A percentile compares a stretch with the other conserved stretches of the same genome.
Conservation (phyloP, 202 grass and related monocot species). For the Digitaria exilis region DNA sequence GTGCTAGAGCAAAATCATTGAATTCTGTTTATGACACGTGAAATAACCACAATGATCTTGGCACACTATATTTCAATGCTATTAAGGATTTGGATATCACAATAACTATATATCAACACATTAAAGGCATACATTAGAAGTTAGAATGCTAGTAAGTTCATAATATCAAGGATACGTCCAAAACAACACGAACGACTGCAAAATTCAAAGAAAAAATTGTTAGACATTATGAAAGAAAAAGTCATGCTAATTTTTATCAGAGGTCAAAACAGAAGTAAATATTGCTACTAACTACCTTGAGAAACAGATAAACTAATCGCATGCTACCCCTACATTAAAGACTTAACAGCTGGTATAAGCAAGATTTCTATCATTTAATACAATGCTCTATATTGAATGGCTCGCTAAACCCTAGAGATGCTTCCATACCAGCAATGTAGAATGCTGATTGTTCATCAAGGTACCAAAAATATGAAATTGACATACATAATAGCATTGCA, state of each 20-base stretch:
- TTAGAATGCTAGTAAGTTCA: slow-evolving; percentile 21
- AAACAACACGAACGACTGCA: slow-evolving; percentile 92
- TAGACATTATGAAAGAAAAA: slow-evolving; percentile 9
- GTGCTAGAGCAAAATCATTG: neutral
- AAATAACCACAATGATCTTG: neutral
- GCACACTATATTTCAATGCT: neutral
- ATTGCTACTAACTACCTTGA: neutral
- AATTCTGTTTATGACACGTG: neutral
- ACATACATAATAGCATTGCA: neutral
- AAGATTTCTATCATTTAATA: neutral
- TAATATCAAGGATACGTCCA: slow-evolving; percentile 88
- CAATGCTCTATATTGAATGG: neutral
- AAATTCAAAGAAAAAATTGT: slow-evolving; percentile 25
- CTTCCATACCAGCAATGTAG: neutral
- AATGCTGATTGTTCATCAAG: slow-evolving; percentile 6
- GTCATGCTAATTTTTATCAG: neutral
- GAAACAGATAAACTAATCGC: neutral
- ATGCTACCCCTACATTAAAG: neutral
- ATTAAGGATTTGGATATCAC: no score
- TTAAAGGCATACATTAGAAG: neutral
- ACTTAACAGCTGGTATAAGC: neutral
- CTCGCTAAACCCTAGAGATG: neutral
- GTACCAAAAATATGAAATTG: neutral
- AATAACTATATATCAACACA: no score
- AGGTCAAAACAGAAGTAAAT: neutral